Conservation (phyloP, 2,329 filamentous ascomycete genomes). For the Hymenoscyphus infarciens region DNA sequence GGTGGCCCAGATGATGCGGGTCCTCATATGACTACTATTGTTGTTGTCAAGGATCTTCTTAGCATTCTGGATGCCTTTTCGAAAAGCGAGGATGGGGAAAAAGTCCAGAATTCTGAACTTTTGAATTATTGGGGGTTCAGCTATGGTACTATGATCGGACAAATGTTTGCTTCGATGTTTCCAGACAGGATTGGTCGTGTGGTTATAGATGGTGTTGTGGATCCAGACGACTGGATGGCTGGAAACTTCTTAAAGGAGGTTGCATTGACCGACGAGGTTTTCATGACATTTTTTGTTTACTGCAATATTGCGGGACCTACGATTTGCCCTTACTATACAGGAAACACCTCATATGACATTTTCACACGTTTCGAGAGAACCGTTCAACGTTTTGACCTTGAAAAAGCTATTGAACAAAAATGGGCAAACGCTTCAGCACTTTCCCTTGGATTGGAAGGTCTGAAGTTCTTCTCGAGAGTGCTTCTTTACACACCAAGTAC, state of each 20-base stretch:
- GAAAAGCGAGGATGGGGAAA: constrained; percentile 16
- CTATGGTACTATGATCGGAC: constrained; percentile 44
- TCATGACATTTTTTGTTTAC: constrained; percentile 27
- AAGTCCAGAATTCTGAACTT: constrained; percentile 11
- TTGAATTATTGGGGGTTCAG: constrained; percentile 50
- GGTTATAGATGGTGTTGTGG: constrained; percentile 31
- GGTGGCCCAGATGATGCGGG: constrained; percentile 43
- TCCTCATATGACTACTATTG: constrained; percentile 29
- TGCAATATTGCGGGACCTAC: constrained; percentile 35
- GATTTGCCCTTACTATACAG: constrained; percentile 26
- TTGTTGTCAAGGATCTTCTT: constrained; percentile 35
- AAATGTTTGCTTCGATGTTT: constrained; percentile 43
- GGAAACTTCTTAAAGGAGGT: constrained; percentile 17
- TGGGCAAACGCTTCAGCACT: constrained; percentile 23
- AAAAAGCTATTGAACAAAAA: constrained; percentile 15
- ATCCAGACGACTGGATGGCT: constrained; percentile 17
- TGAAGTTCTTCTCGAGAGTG: neutral
- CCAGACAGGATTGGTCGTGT: constrained; percentile 41
- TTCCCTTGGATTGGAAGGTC: neutral
- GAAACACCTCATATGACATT: constrained; percentile 24
- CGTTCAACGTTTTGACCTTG: constrained; percentile 16
- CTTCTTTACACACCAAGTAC: neutral
- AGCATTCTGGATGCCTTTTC: constrained; percentile 33
- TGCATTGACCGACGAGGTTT: constrained; percentile 23
- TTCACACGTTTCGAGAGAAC: constrained; percentile 23